Evolutionary conservation across 176 grass and related monocot genomes (phyloP).

Genomic region (Puccinellia tenuiflora): DNA sequence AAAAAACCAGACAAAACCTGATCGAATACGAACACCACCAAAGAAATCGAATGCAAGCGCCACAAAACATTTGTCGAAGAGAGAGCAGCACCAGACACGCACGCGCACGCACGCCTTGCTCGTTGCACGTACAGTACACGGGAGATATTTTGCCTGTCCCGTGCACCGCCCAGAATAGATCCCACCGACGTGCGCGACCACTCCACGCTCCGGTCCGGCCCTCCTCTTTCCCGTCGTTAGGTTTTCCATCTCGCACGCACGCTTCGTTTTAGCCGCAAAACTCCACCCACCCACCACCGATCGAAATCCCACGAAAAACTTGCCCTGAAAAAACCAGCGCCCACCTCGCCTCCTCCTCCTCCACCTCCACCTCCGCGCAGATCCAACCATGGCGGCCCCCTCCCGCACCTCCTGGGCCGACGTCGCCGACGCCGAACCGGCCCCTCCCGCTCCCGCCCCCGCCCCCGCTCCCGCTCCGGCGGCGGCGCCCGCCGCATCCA

Average conservation of each 20-base stretch:
- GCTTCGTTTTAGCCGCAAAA: background rate
- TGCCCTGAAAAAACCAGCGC: background rate
- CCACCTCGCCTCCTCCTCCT: background rate
- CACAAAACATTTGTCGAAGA: too few species aligned
- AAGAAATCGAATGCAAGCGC: too few species aligned
- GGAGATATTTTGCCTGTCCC: background rate
- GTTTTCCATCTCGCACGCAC: background rate
- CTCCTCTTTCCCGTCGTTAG: background rate
- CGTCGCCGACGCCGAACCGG: slow-evolving; percentile 34
- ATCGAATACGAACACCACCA: too few species aligned
- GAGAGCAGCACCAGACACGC: too few species aligned
- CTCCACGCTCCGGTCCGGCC: background rate
- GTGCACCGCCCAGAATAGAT: background rate
- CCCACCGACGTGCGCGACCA: background rate
- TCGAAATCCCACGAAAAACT: background rate
- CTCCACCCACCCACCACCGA: background rate
- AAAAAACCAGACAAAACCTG: too few species aligned
- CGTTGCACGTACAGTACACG: background rate
- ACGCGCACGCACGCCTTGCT: too few species aligned
- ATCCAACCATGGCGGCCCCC: slow-evolving; percentile 36
- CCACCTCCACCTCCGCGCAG: slow-evolving; percentile 12
- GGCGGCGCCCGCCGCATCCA: slow-evolving; percentile 3
- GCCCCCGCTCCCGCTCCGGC: background rate
- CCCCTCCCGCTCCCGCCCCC: background rate
- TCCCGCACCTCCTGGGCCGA: slow-evolving; percentile 55